Evolutionary conservation across 2,329 filamentous ascomycete genomes (phyloP), one percentile per base, ranked within the genome.

Genomic region (Emmonsia crescens): DNA sequence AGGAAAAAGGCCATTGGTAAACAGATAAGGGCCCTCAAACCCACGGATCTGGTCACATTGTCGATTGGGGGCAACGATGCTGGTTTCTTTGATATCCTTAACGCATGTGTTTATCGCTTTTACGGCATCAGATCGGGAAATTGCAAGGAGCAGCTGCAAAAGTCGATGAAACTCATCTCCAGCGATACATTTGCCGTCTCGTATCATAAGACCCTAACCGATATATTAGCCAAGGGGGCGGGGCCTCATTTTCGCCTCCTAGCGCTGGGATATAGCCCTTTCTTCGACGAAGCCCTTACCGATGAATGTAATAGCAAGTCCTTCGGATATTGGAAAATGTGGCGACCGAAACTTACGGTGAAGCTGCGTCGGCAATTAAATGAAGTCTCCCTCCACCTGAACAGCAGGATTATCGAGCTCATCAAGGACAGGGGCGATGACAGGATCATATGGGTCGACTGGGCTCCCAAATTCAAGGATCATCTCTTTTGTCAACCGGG

Each of bases 61-160:
- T 68, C 69, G 16, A 65, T 69, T 31, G 68, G 68, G 27, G 69
- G 69, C 3, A 71, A 71, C 61, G 68, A 70, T 60, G 65, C 67
- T 42, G 63, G 66, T 38, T 71, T 71, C 64, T 68, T 68, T 33
- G 61, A 63, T 33, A 61, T 71, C 19, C 65, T 71, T 59, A 71
- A 71, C 55, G 68, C 64, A 49, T 71, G 70, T 56, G 49, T 70
- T 16, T 69, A 69, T 62, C 63, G 67, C 29, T 71, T 65, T 14
- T 67, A 66, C 52, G 64, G 63, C 55, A 66, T 49, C 16, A 52
- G 48, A 3, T 60, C 64, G 9, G 60, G 60, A 9, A 52, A 59
- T 27, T 66, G 64, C n/a, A 59, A 58, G 9, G 55, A 60, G 24
- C 44, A 29, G 10, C 42, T 60, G 19, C 56, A 51, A 19, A 40